These are phyloP conservation scores for Carex arenaria DNA, from an alignment of 202 grass and related monocot species.

Conservation along the genomic window DNA sequence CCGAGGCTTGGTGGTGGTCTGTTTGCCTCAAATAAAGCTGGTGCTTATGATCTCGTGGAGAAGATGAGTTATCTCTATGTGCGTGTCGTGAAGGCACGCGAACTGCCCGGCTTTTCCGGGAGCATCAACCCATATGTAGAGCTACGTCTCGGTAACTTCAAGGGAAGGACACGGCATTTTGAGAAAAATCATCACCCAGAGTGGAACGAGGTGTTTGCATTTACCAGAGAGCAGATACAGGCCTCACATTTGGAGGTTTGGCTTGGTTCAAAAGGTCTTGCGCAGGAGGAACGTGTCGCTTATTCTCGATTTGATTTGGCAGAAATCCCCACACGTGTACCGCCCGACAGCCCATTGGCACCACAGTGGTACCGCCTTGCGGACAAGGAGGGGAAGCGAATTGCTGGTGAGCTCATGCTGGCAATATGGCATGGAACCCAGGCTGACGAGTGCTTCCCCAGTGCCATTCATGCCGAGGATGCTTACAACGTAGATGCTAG, in stretches of 20 bases:
- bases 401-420: conserved; percentile 57
- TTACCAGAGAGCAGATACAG: conserved; percentile 51
- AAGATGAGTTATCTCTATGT: conserved; percentile 90
- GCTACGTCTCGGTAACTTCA: conserved; percentile 54
- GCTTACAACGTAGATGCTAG: conserved; percentile 29
- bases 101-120: conserved; percentile 27
- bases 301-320: conserved; percentile 36
- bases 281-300: conserved; percentile 41
- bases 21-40: conserved; percentile 27
- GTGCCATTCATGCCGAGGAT: conserved; percentile 62
- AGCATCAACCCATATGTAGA: conserved; percentile 56
- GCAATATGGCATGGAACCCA: conserved; percentile 84
- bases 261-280: conserved; percentile 44
- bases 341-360: conserved; percentile 71
- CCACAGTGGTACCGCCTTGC: conserved; percentile 70
- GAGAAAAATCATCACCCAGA: conserved; percentile 63
- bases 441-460: conserved; percentile 70
- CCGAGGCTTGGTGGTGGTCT: conserved; percentile 37
- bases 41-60: conserved; percentile 85
- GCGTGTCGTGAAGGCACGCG: conserved; percentile 66
- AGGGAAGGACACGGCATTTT: conserved; percentile 46
- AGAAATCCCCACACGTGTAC: conserved; percentile 56
- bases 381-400: conserved; percentile 25
- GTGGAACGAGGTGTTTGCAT: conserved; percentile 83
- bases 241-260: conserved; percentile 48